Conservation (phyloP, 495 filamentous ascomycete species). For the Aspergillus steynii region DNA sequence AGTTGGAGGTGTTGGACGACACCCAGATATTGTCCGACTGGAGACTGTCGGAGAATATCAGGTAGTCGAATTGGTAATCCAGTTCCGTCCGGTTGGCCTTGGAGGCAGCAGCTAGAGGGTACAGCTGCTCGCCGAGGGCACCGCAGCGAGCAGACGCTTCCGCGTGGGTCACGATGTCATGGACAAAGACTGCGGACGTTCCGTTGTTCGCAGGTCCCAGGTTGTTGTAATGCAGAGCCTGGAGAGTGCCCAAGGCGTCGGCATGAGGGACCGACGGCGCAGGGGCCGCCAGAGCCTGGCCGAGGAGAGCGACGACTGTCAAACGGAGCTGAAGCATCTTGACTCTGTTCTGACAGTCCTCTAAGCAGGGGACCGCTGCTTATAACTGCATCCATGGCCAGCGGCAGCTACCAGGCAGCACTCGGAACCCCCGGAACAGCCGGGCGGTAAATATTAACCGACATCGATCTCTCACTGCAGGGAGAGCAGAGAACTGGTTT, state of each 20-base stretch:
- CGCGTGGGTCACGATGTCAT: constrained; percentile 15
- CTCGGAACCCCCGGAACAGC: too few species aligned
- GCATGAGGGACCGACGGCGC: constrained; percentile 8
- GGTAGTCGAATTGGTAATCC: constrained; percentile 31
- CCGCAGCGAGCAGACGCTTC: constrained; percentile 21
- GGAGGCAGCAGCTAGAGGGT: constrained; percentile 10
- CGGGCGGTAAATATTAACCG: too few species aligned
- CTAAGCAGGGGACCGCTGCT: not conserved
- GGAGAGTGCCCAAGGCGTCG: constrained; percentile 23
- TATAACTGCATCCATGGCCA: too few species aligned
- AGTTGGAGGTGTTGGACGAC: constrained; percentile 4
- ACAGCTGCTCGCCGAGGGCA: constrained; percentile 28
- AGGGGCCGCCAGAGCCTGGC: constrained; percentile 16
- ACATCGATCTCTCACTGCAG: too few species aligned
- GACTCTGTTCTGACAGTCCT: not conserved
- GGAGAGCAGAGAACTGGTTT: too few species aligned
- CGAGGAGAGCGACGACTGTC: not conserved
- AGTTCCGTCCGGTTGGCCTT: constrained; percentile 22
- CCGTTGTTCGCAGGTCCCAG: constrained; percentile 33
- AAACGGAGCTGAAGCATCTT: not conserved
- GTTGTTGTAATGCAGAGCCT: constrained; percentile 32
- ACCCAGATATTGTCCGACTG: constrained; percentile 24
- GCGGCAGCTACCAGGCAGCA: too few species aligned
- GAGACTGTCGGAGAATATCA: constrained; percentile 21
- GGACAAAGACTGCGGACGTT: constrained; percentile 26